These are phyloP conservation scores for Cladophialophora yegresii DNA, from an alignment of 2,329 filamentous ascomycete genomes.

Conservation along the genomic window DNA sequence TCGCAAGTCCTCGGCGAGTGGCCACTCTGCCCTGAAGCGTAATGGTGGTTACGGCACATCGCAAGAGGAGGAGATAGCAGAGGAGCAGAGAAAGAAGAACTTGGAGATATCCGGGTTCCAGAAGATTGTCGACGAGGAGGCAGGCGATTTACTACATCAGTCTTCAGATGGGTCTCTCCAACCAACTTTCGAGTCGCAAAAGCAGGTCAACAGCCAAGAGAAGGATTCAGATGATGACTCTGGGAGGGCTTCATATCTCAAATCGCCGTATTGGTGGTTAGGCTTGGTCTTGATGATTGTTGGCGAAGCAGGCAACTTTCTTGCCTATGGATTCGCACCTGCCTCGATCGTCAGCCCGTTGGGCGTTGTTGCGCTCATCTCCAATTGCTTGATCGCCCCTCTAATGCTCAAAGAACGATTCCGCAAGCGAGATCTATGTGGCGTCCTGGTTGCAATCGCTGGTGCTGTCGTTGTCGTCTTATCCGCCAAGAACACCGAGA, in stretches of 20 bases:
- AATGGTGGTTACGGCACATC: conserved; percentile 27
- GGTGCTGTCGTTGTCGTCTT: conserved; percentile 92
- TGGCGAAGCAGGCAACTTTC: conserved; percentile 92
- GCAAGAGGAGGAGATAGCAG: conserved; percentile 31
- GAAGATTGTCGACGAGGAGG: conserved; percentile 18
- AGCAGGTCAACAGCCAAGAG: conserved; percentile 14
- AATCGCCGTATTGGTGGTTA: conserved; percentile 93
- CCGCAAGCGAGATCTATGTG: conserved; percentile 78
- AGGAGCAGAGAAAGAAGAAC: conserved; percentile 27
- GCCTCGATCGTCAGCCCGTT: conserved; percentile 96
- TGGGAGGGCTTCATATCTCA: conserved; percentile 73
- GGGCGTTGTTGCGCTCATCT: conserved; percentile 93
- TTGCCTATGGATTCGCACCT: conserved; percentile 96
- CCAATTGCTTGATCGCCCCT: conserved; percentile 95
- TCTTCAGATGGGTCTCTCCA: conserved; percentile 4
- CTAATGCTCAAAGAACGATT: conserved; percentile 91
- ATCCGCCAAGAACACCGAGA: conserved; percentile 85
- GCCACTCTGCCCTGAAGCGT: neutral
- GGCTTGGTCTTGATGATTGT: conserved; percentile 90
- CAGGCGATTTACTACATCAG: conserved; percentile 26
- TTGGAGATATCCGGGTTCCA: conserved; percentile 12
- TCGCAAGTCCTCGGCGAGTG: conserved; percentile 16
- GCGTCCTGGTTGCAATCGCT: conserved; percentile 80
- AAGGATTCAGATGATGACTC: conserved; percentile 44
- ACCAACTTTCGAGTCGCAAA: conserved; percentile 3